These are phyloP conservation scores for Backusella tarrabulga DNA, from an alignment of 192 early-diverging fungal species.

Conservation along the genomic window DNA sequence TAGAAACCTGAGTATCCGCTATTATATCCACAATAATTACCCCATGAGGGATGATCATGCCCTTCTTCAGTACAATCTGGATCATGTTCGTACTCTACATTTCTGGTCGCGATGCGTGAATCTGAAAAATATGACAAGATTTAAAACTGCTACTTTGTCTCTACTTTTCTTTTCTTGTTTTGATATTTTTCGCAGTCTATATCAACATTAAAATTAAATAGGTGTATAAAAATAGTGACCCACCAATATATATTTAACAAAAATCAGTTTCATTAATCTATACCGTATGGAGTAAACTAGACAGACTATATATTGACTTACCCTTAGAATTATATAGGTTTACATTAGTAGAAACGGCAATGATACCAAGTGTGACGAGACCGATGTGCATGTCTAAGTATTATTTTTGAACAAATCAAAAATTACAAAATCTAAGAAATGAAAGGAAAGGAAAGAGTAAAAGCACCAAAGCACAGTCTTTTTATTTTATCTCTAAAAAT, in stretches of 20 bases:
- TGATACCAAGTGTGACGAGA: neutral
- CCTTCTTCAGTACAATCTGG: neutral
- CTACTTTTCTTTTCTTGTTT: neutral
- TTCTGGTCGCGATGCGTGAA: neutral
- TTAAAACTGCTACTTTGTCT: neutral
- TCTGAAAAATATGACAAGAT: neutral
- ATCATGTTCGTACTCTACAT: neutral
- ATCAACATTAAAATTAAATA: neutral
- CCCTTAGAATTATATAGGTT: neutral
- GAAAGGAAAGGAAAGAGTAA: neutral
- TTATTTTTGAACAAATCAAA: neutral
- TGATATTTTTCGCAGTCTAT: too few relatives aligned
- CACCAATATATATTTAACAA: neutral
- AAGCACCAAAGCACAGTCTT: neutral
- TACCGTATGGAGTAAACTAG: neutral
- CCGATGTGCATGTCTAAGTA: neutral
- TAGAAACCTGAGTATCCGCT: neutral
- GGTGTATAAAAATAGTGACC: neutral
- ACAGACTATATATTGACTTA: neutral
- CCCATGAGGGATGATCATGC: neutral
- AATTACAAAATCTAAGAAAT: neutral
- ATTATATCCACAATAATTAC: neutral
- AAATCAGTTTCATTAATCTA: neutral
- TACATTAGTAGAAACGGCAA: neutral
- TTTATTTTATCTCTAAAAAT: neutral